Evolutionary conservation across 441 rosid genomes (phyloP).

Genomic region (Euphorbia schlechtendalii): DNA sequence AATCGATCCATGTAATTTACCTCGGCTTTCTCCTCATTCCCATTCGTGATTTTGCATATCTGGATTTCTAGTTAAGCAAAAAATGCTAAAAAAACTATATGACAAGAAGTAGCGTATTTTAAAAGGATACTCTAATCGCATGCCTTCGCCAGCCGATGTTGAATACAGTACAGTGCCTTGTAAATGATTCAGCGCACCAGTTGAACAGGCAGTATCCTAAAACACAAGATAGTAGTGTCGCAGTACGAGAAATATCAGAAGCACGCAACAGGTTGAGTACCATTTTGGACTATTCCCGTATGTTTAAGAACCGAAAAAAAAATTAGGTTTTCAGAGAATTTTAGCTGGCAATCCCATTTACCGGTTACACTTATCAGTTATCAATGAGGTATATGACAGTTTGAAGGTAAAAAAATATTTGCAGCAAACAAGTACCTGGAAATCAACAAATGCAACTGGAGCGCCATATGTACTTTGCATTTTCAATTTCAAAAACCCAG

Average conservation of each 20-base stretch:
- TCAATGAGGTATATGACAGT: background rate
- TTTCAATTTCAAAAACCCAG: constrained; percentile 77
- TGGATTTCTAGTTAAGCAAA: constrained; percentile 40
- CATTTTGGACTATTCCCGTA: background rate
- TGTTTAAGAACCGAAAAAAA: background rate
- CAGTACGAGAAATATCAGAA: background rate
- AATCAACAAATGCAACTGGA: constrained; percentile 90
- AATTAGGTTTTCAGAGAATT: background rate
- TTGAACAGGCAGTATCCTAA: constrained; percentile 70
- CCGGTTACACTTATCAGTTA: background rate
- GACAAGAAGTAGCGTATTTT: constrained; percentile 1
- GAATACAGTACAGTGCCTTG: constrained; percentile 73
- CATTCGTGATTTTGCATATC: constrained; percentile 80
- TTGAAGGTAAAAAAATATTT: background rate
- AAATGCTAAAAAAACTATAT: constrained; percentile 3
- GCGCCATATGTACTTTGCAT: constrained; percentile 74
- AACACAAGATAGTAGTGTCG: background rate
- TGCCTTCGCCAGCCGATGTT: constrained; percentile 60
- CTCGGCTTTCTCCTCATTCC: constrained; percentile 68
- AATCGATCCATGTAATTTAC: constrained; percentile 1
- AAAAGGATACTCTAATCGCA: constrained; percentile 85
- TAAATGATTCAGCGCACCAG: constrained; percentile 59
- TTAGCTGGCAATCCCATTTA: background rate
- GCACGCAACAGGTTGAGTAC: background rate
- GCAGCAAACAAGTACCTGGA: constrained; percentile 43